phyloP scores from a whole-genome alignment of 2,329 filamentous ascomycete genomes.

The Fusarium aywerte region DNA sequence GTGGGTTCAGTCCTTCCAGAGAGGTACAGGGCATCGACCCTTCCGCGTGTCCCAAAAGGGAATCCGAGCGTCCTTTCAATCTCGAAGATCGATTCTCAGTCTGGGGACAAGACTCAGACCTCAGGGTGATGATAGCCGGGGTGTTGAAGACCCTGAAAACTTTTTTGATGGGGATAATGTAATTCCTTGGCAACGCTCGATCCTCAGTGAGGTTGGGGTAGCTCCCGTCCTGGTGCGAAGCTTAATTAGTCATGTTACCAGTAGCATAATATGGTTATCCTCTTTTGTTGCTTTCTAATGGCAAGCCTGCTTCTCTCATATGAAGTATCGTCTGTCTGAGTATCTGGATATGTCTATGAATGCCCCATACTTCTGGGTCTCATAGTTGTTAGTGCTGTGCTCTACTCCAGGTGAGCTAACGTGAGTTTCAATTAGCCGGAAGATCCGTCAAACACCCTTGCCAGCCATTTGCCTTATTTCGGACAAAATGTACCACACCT shows the following conservation, averaged over 20 bases:
- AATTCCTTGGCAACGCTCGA: conserved; percentile 4
- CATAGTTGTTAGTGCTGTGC: conserved; percentile 4
- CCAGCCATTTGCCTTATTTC: conserved; percentile 15
- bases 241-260: background rate
- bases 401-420: conserved; percentile 10
- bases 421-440: conserved; percentile 30
- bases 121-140: conserved; percentile 11
- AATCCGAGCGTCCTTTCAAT: background rate
- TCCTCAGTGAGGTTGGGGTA: background rate
- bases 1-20: conserved; percentile 6
- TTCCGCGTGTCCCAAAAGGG: conserved; percentile 16
- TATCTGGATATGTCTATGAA: background rate
- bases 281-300: background rate
- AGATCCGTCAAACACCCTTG: conserved; percentile 36
- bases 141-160: conserved; percentile 28
- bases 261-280: background rate
- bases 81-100: conserved; percentile 11
- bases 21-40: conserved; percentile 4
- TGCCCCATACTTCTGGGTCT: background rate
- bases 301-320: background rate
- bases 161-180: background rate
- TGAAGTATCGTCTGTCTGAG: too few species aligned
- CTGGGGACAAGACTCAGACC: conserved; percentile 14
- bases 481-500: conserved; percentile 42
- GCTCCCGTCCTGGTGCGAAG: background rate